phyloP scores from a whole-genome alignment of 2,329 filamentous ascomycete genomes.

The Alternaria infectoria region DNA sequence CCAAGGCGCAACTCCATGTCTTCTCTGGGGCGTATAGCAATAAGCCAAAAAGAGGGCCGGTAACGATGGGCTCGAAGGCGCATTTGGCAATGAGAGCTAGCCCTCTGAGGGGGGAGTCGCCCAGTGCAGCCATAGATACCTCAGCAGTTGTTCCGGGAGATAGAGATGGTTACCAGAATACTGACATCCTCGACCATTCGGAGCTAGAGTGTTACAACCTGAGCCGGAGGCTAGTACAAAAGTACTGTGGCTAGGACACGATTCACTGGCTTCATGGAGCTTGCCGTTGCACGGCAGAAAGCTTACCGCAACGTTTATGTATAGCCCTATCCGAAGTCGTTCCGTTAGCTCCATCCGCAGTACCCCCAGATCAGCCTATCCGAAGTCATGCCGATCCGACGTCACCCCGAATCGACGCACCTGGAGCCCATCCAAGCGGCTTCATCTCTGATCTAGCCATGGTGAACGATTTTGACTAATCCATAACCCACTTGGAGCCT shows the following conservation, averaged over 20 bases:
- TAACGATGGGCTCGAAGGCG: slow-evolving; percentile 1
- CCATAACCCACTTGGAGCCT: not conserved
- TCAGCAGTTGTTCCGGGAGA: not conserved
- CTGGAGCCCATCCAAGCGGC: not conserved
- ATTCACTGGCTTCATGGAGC: not conserved
- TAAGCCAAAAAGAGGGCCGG: slow-evolving; percentile 1
- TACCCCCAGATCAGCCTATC: not conserved
- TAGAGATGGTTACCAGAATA: not conserved
- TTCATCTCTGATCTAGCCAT: not conserved
- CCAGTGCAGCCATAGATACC: not conserved
- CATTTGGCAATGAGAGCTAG: not conserved
- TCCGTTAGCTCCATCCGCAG: not conserved
- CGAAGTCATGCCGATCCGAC: not conserved
- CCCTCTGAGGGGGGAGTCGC: not conserved
- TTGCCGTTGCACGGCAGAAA: not conserved
- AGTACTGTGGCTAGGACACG: not conserved
- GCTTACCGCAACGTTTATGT: not conserved
- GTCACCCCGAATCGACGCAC: not conserved
- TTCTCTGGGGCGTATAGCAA: not conserved
- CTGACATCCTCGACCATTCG: not conserved
- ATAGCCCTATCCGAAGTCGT: not conserved
- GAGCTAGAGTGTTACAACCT: not conserved
- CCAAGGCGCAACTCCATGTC: not conserved
- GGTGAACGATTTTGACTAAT: not conserved
- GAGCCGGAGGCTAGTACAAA: not conserved